A percentile compares a stretch with the other conserved stretches of the same genome.
These are phyloP conservation scores for Candida suzukii DNA, from an alignment of 805 yeast species.

Conservation along the genomic window DNA sequence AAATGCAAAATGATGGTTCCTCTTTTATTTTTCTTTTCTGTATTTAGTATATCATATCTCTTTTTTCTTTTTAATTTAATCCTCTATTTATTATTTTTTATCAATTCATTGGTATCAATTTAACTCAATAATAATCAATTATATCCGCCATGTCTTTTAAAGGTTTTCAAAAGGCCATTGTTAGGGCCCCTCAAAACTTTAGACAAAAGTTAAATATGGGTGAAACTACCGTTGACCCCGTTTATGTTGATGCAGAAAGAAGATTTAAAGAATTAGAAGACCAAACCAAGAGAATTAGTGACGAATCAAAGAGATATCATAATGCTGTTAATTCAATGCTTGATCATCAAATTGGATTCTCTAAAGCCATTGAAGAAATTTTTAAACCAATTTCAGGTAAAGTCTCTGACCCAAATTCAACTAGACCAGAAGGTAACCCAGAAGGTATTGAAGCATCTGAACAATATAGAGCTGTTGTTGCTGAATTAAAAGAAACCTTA, in stretches of 20 bases:
- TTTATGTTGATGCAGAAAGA: conserved; percentile 92
- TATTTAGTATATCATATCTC: too few species aligned
- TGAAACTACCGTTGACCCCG: conserved; percentile 71
- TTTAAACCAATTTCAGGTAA: conserved; percentile 95
- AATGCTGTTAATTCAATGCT: conserved; percentile 91
- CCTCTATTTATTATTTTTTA: too few species aligned
- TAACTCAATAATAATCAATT: too few species aligned
- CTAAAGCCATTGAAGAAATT: conserved; percentile 92
- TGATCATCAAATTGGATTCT: conserved; percentile 87
- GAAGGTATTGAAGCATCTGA: conserved; percentile 94
- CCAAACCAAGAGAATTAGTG: conserved; percentile 84
- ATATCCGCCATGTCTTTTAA: conserved; percentile 69
- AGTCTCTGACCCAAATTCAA: conserved; percentile 79
- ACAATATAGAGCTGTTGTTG: conserved; percentile 82
- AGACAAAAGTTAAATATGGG: conserved; percentile 91
- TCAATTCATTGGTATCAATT: too few species aligned
- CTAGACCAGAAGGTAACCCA: conserved; percentile 89
- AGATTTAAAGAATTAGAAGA: conserved; percentile 87
- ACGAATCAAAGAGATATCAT: conserved; percentile 86
- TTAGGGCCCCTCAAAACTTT: conserved; percentile 86
- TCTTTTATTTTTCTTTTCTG: too few species aligned
- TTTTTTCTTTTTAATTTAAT: too few species aligned
- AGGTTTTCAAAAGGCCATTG: conserved; percentile 74
- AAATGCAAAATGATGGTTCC: too few species aligned
- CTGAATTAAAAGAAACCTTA: conserved; percentile 75